These are phyloP conservation scores for Mucor plumbeus DNA, from an alignment of 371 early-diverging fungal genomes.

Conservation along the genomic window DNA sequence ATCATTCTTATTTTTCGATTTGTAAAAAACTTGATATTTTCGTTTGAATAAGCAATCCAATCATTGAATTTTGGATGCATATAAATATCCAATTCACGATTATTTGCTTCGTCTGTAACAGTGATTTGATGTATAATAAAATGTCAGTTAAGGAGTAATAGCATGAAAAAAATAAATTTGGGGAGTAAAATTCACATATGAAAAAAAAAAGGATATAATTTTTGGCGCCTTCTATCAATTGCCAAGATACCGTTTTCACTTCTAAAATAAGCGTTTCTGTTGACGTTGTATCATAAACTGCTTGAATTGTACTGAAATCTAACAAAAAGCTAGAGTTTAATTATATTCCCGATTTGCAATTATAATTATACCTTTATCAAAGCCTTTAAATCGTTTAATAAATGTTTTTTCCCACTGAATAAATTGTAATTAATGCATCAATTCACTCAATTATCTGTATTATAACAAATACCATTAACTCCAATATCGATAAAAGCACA, in stretches of 20 bases:
- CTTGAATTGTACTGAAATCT: constrained; percentile 29
- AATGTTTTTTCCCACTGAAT: constrained; percentile 32
- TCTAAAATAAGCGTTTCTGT: constrained; percentile 22
- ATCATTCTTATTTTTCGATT: constrained; percentile 33
- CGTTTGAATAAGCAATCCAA: constrained; percentile 23
- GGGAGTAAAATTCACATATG: background rate
- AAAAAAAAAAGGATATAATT: constrained; percentile 26
- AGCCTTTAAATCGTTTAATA: constrained; percentile 27
- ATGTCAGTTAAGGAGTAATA: constrained; percentile 5
- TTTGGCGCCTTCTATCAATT: constrained; percentile 2
- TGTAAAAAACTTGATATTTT: constrained; percentile 8
- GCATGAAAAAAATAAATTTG: background rate
- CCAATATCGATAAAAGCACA: constrained; percentile 26
- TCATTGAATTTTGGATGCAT: constrained; percentile 35
- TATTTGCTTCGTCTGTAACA: constrained; percentile 21
- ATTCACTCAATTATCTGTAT: background rate
- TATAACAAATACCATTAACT: constrained; percentile 20
- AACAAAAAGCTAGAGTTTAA: background rate
- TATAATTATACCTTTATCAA: constrained; percentile 17
- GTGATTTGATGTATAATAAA: constrained; percentile 24
- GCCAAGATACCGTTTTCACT: constrained; percentile 15
- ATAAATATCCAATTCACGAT: constrained; percentile 29
- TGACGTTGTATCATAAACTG: constrained; percentile 22
- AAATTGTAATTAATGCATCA: background rate
- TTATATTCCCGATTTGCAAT: background rate